Evolutionary conservation across 2,329 filamentous ascomycete species (phyloP).

Genomic region (Colletotrichum limetticola): DNA sequence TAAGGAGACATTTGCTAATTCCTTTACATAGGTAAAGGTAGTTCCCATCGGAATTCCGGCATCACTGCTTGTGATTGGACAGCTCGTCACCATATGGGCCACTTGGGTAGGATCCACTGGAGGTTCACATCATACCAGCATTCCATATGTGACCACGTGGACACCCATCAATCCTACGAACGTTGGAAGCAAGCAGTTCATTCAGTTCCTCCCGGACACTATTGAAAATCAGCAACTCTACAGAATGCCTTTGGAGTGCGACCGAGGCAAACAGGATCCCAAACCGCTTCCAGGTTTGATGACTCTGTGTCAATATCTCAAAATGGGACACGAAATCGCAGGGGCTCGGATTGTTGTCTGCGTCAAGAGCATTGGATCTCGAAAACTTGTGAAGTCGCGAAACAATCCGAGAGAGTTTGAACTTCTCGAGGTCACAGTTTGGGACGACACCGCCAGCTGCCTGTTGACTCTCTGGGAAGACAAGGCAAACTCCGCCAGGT

Average conservation of each 20-base stretch:
- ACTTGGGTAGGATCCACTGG: slow-evolving; percentile 62
- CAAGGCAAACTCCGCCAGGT: slow-evolving; percentile 54
- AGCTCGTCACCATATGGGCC: slow-evolving; percentile 66
- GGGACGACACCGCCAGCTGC: slow-evolving; percentile 67
- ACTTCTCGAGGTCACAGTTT: slow-evolving; percentile 61
- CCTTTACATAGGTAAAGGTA: slow-evolving; percentile 56
- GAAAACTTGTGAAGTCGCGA: slow-evolving; percentile 54
- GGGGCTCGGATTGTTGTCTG: slow-evolving; percentile 65
- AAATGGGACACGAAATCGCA: slow-evolving; percentile 62
- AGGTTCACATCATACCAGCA: slow-evolving; percentile 41
- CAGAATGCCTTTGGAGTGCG: slow-evolving; percentile 57
- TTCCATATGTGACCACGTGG: slow-evolving; percentile 57
- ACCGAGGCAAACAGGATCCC: slow-evolving; percentile 24
- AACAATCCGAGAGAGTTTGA: slow-evolving; percentile 38
- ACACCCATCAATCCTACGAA: slow-evolving; percentile 69
- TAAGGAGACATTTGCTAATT: background rate
- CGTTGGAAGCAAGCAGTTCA: slow-evolving; percentile 57
- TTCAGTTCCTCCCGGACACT: slow-evolving; percentile 62
- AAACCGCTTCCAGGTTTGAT: slow-evolving; percentile 58
- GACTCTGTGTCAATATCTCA: slow-evolving; percentile 65
- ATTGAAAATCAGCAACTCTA: slow-evolving; percentile 40
- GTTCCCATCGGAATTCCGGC: slow-evolving; percentile 51
- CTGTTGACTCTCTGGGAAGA: slow-evolving; percentile 65
- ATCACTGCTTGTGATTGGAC: slow-evolving; percentile 51
- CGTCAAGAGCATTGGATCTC: slow-evolving; percentile 65